Percentiles rank a stretch among this genome's conserved stretches.
Evolutionary conservation across 345 rosid genomes (phyloP).

Genomic region (Boechera stricta): DNA sequence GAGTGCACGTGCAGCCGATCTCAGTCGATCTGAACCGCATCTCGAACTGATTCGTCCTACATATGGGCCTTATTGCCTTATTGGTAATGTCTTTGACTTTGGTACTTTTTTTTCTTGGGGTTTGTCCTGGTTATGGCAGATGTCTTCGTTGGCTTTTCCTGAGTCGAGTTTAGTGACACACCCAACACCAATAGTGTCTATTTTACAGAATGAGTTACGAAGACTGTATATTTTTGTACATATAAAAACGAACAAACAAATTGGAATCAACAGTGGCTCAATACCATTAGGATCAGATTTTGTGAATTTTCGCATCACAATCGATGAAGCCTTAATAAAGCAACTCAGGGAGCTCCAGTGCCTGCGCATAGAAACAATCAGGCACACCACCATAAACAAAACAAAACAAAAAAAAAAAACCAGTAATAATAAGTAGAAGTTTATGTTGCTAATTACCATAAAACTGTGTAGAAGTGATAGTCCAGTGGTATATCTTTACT

Average conservation of each 20-base stretch:
- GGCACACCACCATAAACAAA: not conserved
- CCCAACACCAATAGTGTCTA: constrained; percentile 4
- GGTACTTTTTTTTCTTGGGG: not conserved
- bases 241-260: not conserved
- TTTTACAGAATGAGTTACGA: not conserved
- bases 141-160: not conserved
- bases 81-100: no score
- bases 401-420: not conserved
- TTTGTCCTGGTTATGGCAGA: not conserved
- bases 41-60: not conserved
- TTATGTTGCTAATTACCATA: constrained; percentile 56
- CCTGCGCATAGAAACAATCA: not conserved
- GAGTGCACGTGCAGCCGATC: no score
- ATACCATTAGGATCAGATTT: not conserved
- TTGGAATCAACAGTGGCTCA: not conserved
- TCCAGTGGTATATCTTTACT: constrained; percentile 83
- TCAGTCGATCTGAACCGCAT: not conserved
- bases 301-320: not conserved
- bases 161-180: not conserved
- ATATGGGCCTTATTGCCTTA: no score
- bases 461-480: constrained; percentile 66
- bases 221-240: not conserved
- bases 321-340: not conserved
- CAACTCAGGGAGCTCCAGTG: not conserved
- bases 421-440: not conserved